Evolutionary conservation across 208 protist genomes (phyloP), one percentile per base, ranked within the genome.

Genomic region (Crithidia mellificae): DNA sequence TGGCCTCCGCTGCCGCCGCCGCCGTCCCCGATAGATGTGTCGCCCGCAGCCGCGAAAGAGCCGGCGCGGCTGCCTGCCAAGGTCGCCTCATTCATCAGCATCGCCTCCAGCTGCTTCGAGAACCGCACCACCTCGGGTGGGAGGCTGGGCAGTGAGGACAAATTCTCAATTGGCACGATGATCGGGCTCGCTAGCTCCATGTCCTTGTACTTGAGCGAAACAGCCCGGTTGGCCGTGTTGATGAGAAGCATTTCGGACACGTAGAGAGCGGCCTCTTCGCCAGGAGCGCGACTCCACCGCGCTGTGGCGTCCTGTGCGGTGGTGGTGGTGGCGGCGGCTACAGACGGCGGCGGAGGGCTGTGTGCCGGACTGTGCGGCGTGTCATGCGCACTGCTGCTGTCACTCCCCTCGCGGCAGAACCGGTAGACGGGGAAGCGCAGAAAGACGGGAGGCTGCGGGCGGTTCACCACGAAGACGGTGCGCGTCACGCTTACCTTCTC

Each of bases 401-500:
- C 27, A 41, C 1, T 11, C 5, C 4, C 22, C 27, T 27, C 54
- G 41, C 36, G 55, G 6, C 51, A 1, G 52, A 92, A 92, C 4
- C 63, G 72, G 64, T 89, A 90, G 22, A 86, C 78, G 38, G 80
- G 81, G 44, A 91, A 85, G 29, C 81, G 75, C 53, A 76, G 30
- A 25, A 63, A 76, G 32, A 39, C 47, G 6, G 54, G 63, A 0
- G 63, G 64, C 30, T 72, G 71, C 12, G 83, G 74, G 1, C 88
- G 76, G 67, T 91, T 91, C 20, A 84, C 62, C 20, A 94, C 73
- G 67, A 94, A 91, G 22, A 90, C 72, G 12, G 81, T 90, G 49
- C 77, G 76, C 44, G 72, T 77, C 43, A 90, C 67, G 17, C 63
- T 68, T 15, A 84, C 66, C 49, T 89, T 91, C 59, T 94, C 88